Evolutionary conservation across 2,329 filamentous ascomycete genomes (phyloP).

Genomic region (Magnaporthiopsis rhizophila): DNA sequence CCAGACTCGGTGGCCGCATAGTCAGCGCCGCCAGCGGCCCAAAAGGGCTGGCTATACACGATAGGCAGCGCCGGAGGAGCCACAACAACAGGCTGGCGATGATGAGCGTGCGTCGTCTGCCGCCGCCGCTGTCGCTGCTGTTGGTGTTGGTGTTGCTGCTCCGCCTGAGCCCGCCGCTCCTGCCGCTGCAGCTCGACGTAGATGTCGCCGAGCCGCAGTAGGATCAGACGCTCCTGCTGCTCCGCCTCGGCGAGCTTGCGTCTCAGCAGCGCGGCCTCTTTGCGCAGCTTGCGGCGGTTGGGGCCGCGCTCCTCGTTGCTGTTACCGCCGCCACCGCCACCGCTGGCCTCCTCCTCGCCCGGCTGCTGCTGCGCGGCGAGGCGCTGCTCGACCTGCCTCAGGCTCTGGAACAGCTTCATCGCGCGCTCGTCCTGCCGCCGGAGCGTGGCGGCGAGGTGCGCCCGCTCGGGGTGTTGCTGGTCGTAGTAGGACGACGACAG

Average conservation of each 20-base stretch:
- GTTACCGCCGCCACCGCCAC: not conserved
- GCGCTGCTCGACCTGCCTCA: constrained; percentile 27
- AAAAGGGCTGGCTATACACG: not conserved
- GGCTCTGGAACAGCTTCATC: constrained; percentile 28
- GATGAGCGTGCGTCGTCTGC: constrained; percentile 12
- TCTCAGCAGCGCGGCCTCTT: constrained; percentile 32
- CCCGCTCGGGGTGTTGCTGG: constrained; percentile 29
- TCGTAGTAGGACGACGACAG: not conserved
- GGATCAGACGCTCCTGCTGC: constrained; percentile 37
- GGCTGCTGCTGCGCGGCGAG: constrained; percentile 9
- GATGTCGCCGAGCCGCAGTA: constrained; percentile 39
- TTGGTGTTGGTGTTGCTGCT: constrained; percentile 14
- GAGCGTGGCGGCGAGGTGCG: constrained; percentile 35
- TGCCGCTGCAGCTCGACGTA: constrained; percentile 39
- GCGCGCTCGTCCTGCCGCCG: constrained; percentile 31
- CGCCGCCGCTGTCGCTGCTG: constrained; percentile 1
- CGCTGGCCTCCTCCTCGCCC: not conserved
- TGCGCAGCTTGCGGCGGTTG: constrained; percentile 25
- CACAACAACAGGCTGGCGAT: not conserved
- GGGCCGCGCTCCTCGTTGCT: constrained; percentile 10
- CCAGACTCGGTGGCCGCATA: not conserved
- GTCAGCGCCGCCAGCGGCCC: not conserved
- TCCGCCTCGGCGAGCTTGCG: constrained; percentile 35
- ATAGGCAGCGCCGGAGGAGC: not conserved
- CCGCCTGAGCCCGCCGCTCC: constrained; percentile 28